Evolutionary conservation across 306 rosid species (phyloP).

Genomic region (Adenanthera pavonina): DNA sequence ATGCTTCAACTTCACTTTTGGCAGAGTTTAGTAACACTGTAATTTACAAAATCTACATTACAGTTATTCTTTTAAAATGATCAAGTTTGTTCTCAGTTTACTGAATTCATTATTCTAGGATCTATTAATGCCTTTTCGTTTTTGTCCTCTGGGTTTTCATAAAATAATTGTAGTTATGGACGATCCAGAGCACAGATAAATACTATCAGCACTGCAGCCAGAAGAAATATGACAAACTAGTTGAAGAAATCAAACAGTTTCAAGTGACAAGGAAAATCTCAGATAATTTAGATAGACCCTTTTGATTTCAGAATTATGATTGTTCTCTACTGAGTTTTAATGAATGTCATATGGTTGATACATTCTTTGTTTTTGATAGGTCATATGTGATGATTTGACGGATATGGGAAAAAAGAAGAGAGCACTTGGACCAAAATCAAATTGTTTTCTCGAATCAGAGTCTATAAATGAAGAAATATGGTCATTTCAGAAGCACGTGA

Average conservation of each 20-base stretch:
- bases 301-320: too few species aligned
- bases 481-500: background rate
- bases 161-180: background rate
- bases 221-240: slow-evolving; percentile 7
- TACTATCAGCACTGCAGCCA: background rate
- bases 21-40: background rate
- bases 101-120: background rate
- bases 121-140: background rate
- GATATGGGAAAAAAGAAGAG: slow-evolving; percentile 6
- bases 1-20: slow-evolving; percentile 22
- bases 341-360: too few species aligned
- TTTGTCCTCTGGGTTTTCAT: background rate
- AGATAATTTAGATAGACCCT: background rate
- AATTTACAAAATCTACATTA: background rate
- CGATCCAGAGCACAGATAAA: background rate
- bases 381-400: background rate
- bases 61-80: background rate
- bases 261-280: slow-evolving; percentile 13
- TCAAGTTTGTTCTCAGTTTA: background rate
- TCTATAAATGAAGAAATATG: slow-evolving; percentile 13
- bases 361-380: background rate
- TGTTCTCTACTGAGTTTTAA: too few species aligned
- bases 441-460: background rate
- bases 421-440: background rate
- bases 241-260: slow-evolving; percentile 27